Base-by-base conservation (phyloP, 257 asterid genomes). In the Solanum lycopersicoides region DNA sequence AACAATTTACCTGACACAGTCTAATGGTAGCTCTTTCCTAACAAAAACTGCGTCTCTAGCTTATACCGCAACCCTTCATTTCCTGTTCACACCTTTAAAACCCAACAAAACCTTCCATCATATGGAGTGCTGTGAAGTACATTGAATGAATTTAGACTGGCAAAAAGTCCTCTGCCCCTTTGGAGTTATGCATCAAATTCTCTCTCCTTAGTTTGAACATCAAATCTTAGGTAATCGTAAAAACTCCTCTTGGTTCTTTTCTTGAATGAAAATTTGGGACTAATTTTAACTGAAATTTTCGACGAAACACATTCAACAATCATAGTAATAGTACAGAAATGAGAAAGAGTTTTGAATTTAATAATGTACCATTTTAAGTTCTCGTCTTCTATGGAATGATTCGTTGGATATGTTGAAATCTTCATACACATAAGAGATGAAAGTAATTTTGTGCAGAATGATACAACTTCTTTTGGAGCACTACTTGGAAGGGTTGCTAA, bases 401-500 rank as follows among this genome's bases (percentile, higher is more conserved):
- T 77, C 7, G 2, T 77, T 77, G 14, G 39, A 35, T 25, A 25
- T 0, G 14, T 25, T 14, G 15, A 44, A 77, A 44, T 25, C 9
- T n/a, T 69, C 28, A 18, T 2, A 74, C 20, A 9, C 82, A 20
- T 80, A 21, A 25, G 7, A 41, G 8, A 35, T 12, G 21, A 9
- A 23, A 66, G 63, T 60, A 25, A 12, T 9, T 30, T 30, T 65
- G 25, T 28, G 82, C 88, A 89, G 90, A 59, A 60, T 50, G 87
- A 89, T 74, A 82, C 60, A 44, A 74, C 63, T 83, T 74, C 87
- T 30, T 84, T 90, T 7, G 90, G 90, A 83, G 88, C 89, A 30
- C 77, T 90, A 63, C 88, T 90, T 21, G 92, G 92, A 53, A 87
- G 92, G 50, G 89, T 88, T 56, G 88, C 90, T 3, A 88, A 83